A percentile compares a stretch with the other conserved stretches of the same genome.
These are phyloP conservation scores for Lagenidium sp. DNA, from an alignment of 352 stramenopile genomes.

Conservation along the genomic window DNA sequence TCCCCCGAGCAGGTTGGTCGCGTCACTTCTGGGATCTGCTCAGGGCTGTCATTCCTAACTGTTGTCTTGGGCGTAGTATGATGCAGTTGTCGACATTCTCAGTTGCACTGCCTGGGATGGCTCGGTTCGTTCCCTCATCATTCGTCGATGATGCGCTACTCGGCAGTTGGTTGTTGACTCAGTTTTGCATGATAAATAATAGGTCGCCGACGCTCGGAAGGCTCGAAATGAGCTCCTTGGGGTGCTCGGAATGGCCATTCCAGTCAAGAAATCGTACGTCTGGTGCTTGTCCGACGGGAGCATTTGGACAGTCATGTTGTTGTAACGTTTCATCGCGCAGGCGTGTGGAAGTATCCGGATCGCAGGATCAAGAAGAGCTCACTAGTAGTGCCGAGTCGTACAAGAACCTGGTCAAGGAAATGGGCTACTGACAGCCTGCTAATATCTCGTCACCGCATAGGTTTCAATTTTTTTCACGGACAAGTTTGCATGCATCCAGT, in stretches of 20 bases:
- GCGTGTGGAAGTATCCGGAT: too few relatives aligned
- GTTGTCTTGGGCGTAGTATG: slow-evolving; percentile 29
- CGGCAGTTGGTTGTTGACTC: not conserved
- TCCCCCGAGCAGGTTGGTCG: slow-evolving; percentile 12
- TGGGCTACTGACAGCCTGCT: too few relatives aligned
- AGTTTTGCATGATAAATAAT: slow-evolving; percentile 4
- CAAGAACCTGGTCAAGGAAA: slow-evolving; percentile 65
- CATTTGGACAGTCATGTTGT: not conserved
- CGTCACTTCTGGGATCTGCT: too few relatives aligned
- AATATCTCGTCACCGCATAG: too few relatives aligned
- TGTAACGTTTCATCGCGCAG: not conserved
- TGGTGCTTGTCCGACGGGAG: not conserved
- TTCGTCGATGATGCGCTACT: too few relatives aligned
- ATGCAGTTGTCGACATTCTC: slow-evolving; percentile 64
- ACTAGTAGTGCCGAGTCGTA: slow-evolving; percentile 25
- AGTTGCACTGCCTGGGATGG: slow-evolving; percentile 77
- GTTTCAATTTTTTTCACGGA: too few relatives aligned
- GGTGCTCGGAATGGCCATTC: slow-evolving; percentile 50
- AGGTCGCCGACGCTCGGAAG: slow-evolving; percentile 41
- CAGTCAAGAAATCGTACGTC: slow-evolving; percentile 48
- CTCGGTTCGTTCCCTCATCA: too few relatives aligned
- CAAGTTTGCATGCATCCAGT: too few relatives aligned
- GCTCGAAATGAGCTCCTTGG: slow-evolving; percentile 55
- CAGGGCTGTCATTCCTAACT: too few relatives aligned
- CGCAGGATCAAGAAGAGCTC: too few relatives aligned